Evolutionary conservation across 2,329 filamentous ascomycete genomes (phyloP).

Genomic region (Exophiala alcalophila): DNA sequence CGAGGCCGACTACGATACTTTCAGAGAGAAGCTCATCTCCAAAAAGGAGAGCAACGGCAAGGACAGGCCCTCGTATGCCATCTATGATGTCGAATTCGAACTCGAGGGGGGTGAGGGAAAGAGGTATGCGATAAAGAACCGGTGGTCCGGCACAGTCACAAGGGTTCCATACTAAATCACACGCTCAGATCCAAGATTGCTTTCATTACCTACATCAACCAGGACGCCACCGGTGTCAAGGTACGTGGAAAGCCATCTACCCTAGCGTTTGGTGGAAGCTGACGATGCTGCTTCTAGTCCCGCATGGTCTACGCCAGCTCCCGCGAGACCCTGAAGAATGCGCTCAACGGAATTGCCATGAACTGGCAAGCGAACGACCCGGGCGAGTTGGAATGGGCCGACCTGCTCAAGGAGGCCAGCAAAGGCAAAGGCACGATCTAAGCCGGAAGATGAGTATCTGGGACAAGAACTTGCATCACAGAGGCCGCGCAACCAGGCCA

Average conservation of each 20-base stretch:
- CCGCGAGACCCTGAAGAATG: slow-evolving; percentile 48
- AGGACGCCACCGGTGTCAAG: slow-evolving; percentile 32
- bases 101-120: slow-evolving; percentile 48
- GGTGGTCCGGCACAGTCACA: neutral
- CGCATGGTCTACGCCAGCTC: slow-evolving; percentile 53
- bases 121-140: slow-evolving; percentile 37
- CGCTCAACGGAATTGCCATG: slow-evolving; percentile 41
- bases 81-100: slow-evolving; percentile 52
- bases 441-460: slow-evolving; percentile 1
- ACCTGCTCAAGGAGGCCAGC: slow-evolving; percentile 35
- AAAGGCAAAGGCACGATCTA: slow-evolving; percentile 33
- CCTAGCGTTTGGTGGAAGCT: neutral
- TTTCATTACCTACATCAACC: slow-evolving; percentile 44
- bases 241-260: slow-evolving; percentile 23
- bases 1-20: slow-evolving; percentile 48
- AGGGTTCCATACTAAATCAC: slow-evolving; percentile 6
- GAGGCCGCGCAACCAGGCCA: no score
- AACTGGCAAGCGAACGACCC: slow-evolving; percentile 37
- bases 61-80: slow-evolving; percentile 48
- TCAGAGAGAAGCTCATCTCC: slow-evolving; percentile 45
- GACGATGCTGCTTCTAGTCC: slow-evolving; percentile 35
- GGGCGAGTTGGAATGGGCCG: slow-evolving; percentile 36
- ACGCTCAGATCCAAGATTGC: slow-evolving; percentile 48
- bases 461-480: no score
- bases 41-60: slow-evolving; percentile 45